Conservation (phyloP, 768 basidiomycete genomes). For the Boletus tylopilopsis region DNA sequence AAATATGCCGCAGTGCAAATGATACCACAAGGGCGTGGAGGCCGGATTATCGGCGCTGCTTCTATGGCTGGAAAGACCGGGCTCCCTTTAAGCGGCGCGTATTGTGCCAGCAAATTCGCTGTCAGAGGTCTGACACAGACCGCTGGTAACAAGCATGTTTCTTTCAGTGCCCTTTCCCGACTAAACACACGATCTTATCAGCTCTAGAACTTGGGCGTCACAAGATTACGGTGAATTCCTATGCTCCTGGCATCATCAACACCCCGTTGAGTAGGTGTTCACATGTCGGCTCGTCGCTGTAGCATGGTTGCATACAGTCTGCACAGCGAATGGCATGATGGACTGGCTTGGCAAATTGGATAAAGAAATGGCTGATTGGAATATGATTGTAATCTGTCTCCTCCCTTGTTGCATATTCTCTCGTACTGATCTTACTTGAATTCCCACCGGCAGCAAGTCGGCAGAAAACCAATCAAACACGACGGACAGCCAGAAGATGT, state of each 20-base stretch:
- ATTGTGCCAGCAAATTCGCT: constrained; percentile 39
- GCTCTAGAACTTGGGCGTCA: constrained; percentile 32
- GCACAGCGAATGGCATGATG: not conserved
- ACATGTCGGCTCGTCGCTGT: not conserved
- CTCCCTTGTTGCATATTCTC: not conserved
- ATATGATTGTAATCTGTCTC: constrained; percentile 1
- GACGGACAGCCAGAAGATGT: constrained; percentile 32
- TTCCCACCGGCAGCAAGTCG: not conserved
- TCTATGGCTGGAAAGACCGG: constrained; percentile 11
- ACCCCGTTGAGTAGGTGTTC: constrained; percentile 31
- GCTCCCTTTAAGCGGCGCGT: constrained; percentile 11
- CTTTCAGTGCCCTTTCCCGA: not conserved
- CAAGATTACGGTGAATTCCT: constrained; percentile 39
- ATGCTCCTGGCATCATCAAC: constrained; percentile 35
- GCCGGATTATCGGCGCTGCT: constrained; percentile 49
- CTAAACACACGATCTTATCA: not conserved
- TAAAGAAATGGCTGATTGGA: not conserved
- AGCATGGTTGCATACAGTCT: not conserved
- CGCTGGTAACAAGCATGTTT: constrained; percentile 24
- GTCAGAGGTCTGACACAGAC: constrained; percentile 40
- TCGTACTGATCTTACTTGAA: not conserved
- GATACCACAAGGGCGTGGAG: constrained; percentile 49
- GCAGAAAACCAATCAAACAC: constrained; percentile 6
- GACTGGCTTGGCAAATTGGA: not conserved
- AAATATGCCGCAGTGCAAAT: constrained; percentile 62